phyloP scores from a whole-genome alignment of 2,329 filamentous ascomycete genomes.

The Escovopsis weberi region DNA sequence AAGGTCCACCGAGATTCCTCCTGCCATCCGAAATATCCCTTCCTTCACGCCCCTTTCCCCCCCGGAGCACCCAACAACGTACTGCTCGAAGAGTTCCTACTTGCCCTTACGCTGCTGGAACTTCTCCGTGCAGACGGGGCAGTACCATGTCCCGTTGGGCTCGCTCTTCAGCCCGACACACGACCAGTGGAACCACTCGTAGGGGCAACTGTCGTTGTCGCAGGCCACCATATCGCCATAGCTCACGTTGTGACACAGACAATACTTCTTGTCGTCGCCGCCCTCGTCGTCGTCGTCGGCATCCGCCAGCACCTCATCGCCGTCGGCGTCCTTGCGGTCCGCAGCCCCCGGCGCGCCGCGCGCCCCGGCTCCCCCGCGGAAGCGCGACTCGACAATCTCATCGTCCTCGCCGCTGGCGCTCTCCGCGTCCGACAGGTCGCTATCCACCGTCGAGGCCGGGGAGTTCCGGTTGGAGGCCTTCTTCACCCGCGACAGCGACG shows the following conservation, averaged over 20 bases:
- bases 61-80: neutral
- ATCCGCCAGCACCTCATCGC: conserved; percentile 40
- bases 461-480: conserved; percentile 43
- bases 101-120: conserved; percentile 27
- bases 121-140: conserved; percentile 44
- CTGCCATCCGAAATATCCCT: neutral
- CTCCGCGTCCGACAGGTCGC: conserved; percentile 50
- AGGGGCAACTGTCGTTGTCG: conserved; percentile 68
- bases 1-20: neutral
- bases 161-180: conserved; percentile 56
- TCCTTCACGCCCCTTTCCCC: neutral
- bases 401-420: conserved; percentile 39
- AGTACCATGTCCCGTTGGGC: conserved; percentile 54
- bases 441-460: conserved; percentile 47
- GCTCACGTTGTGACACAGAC: conserved; percentile 68
- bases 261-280: conserved; percentile 68
- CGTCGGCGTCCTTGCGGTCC: conserved; percentile 26
- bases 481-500: conserved; percentile 48
- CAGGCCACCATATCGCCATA: conserved; percentile 84
- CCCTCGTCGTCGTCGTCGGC: conserved; percentile 54
- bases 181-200: conserved; percentile 80
- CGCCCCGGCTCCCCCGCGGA: conserved; percentile 15
- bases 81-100: conserved; percentile 5
- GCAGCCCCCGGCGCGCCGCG: conserved; percentile 2
- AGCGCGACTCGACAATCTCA: conserved; percentile 21